A percentile compares a stretch with the other conserved stretches of the same genome.
phyloP scores from a whole-genome alignment of 1,284 basidiomycete genomes.

The Flammula alnicola region DNA sequence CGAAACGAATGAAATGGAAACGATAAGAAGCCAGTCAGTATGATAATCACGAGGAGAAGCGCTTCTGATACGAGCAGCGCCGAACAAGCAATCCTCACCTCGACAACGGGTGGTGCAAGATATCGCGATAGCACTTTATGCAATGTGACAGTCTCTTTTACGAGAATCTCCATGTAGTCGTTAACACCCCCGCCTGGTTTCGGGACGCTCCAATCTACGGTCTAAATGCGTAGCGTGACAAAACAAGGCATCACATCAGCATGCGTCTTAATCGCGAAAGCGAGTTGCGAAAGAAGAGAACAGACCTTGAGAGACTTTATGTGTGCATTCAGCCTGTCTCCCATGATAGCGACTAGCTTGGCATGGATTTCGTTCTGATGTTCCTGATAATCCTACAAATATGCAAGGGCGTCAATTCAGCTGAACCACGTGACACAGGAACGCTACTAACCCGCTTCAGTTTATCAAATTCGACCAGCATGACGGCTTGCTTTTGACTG shows the following conservation, averaged over 20 bases:
- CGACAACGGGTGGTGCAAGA: constrained; percentile 76
- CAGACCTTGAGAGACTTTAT: constrained; percentile 78
- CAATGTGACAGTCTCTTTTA: constrained; percentile 95
- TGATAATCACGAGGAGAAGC: constrained; percentile 5
- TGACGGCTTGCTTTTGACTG: constrained; percentile 91
- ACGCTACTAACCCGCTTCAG: constrained; percentile 78
- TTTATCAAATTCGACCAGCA: constrained; percentile 98
- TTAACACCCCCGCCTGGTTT: constrained; percentile 65
- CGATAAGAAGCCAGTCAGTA: too few relatives aligned
- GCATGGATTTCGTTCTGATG: constrained; percentile 99
- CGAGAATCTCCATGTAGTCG: constrained; percentile 88
- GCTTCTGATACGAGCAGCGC: constrained; percentile 9
- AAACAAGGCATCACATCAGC: constrained; percentile 7
- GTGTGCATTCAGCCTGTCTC: constrained; percentile 89
- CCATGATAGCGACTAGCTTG: constrained; percentile 98
- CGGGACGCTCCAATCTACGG: constrained; percentile 76
- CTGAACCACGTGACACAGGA: constrained; percentile 7
- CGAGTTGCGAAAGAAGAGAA: constrained; percentile 17
- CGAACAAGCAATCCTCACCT: constrained; percentile 54
- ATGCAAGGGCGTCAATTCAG: not conserved
- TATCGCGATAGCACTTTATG: constrained; percentile 97
- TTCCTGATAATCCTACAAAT: constrained; percentile 89
- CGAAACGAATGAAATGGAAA: too few relatives aligned
- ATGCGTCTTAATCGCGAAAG: too few relatives aligned
- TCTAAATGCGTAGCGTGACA: constrained; percentile 41